These are phyloP conservation scores for Trypanosoma theileri DNA, from an alignment of 208 protist species.

Conservation along the genomic window DNA sequence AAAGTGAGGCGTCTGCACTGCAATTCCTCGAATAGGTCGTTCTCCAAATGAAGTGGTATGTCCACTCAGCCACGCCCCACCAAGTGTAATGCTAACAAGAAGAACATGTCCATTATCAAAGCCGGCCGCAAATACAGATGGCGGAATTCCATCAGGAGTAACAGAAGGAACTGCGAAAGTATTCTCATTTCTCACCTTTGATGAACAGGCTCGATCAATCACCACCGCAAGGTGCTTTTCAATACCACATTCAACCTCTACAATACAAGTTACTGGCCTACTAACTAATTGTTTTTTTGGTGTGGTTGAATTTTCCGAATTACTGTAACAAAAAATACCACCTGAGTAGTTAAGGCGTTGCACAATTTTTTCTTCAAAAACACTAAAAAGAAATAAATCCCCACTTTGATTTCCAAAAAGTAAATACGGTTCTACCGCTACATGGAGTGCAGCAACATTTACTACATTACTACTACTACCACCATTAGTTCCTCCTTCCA, in stretches of 20 bases:
- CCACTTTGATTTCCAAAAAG: constrained; percentile 87
- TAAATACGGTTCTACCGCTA: constrained; percentile 79
- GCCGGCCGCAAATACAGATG: constrained; percentile 74
- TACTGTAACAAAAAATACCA: constrained; percentile 7
- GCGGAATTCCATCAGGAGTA: constrained; percentile 9
- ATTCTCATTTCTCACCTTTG: constrained; percentile 36
- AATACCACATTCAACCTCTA: constrained; percentile 68
- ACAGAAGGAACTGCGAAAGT: constrained; percentile 27
- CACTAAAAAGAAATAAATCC: constrained; percentile 69
- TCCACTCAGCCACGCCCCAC: constrained; percentile 61
- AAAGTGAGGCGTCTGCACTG: constrained; percentile 56
- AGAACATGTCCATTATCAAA: constrained; percentile 82
- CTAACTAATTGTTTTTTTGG: constrained; percentile 42
- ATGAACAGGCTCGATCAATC: constrained; percentile 44
- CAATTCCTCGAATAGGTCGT: constrained; percentile 52
- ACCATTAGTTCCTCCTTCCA: background rate
- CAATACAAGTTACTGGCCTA: constrained; percentile 70
- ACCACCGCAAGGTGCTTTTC: constrained; percentile 55
- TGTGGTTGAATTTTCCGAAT: constrained; percentile 15
- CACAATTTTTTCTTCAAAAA: constrained; percentile 64
- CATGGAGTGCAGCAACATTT: constrained; percentile 56
- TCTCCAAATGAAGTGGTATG: constrained; percentile 56
- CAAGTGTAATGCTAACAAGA: constrained; percentile 54
- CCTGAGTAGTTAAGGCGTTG: constrained; percentile 74
- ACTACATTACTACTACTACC: background rate